These are phyloP conservation scores for Termitomyces sp. DNA, from an alignment of 768 basidiomycete species.

Conservation along the genomic window DNA sequence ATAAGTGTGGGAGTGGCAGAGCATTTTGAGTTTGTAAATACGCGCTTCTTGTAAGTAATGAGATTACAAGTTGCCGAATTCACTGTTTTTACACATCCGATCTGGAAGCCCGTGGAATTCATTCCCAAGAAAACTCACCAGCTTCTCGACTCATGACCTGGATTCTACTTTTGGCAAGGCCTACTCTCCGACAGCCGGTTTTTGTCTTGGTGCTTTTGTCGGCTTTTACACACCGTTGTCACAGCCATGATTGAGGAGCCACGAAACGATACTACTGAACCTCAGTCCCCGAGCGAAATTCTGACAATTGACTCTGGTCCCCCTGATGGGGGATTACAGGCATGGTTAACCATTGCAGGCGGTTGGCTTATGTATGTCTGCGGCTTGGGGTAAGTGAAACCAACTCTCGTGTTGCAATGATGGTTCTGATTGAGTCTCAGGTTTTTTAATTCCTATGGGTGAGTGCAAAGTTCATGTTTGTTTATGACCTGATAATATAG, in stretches of 20 bases:
- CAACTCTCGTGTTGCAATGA: background rate
- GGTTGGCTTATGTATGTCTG: slow-evolving; percentile 14
- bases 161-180: background rate
- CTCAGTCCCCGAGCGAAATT: background rate
- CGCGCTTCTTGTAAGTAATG: background rate
- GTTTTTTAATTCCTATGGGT: slow-evolving; percentile 15
- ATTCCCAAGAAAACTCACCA: background rate
- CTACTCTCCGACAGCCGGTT: background rate
- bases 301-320: background rate
- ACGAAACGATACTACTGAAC: background rate
- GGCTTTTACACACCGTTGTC: background rate
- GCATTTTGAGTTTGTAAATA: background rate
- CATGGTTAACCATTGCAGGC: slow-evolving; percentile 11
- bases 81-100: background rate
- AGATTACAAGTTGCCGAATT: background rate
- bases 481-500: background rate
- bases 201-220: background rate
- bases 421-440: background rate
- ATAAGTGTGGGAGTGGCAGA: background rate
- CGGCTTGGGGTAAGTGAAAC: slow-evolving; percentile 9
- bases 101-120: background rate
- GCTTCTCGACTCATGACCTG: background rate
- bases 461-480: background rate
- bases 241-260: background rate
- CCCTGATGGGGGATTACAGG: slow-evolving; percentile 8